Percentiles rank a stretch among this genome's conserved stretches.
Evolutionary conservation across 345 rosid genomes (phyloP).

Genomic region (Populus ilicifolia): DNA sequence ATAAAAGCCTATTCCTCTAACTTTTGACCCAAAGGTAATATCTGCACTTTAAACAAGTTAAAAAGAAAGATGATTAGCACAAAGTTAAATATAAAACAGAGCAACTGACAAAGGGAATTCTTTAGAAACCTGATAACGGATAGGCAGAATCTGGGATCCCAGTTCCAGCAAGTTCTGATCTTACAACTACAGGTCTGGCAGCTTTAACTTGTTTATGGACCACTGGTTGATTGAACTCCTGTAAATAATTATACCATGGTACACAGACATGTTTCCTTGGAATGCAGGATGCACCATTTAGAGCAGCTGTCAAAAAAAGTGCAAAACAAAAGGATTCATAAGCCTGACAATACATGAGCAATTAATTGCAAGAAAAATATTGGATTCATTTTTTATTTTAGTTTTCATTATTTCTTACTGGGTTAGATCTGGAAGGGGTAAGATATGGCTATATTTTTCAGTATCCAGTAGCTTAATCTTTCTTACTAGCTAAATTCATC

Average conservation of each 20-base stretch:
- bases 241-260: constrained; percentile 20
- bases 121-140: constrained; percentile 57
- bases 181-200: constrained; percentile 32
- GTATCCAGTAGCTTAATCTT: not conserved
- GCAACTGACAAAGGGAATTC: not conserved
- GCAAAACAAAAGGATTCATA: not conserved
- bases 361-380: not conserved
- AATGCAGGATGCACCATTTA: constrained; percentile 22
- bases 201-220: constrained; percentile 24
- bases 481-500: not conserved
- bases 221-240: constrained; percentile 20
- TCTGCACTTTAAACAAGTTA: constrained; percentile 41
- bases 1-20: constrained; percentile 79
- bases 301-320: constrained; percentile 29
- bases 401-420: not conserved
- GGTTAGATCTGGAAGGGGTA: not conserved
- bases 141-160: constrained; percentile 44
- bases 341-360: not conserved
- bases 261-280: constrained; percentile 28
- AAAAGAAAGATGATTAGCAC: not conserved
- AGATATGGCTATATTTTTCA: not conserved
- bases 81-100: not conserved
- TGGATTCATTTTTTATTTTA: not conserved
- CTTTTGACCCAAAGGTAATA: constrained; percentile 48
- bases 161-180: constrained; percentile 62